Conservation (phyloP, 345 rosid species). For the Eucalyptus erythrocorys region DNA sequence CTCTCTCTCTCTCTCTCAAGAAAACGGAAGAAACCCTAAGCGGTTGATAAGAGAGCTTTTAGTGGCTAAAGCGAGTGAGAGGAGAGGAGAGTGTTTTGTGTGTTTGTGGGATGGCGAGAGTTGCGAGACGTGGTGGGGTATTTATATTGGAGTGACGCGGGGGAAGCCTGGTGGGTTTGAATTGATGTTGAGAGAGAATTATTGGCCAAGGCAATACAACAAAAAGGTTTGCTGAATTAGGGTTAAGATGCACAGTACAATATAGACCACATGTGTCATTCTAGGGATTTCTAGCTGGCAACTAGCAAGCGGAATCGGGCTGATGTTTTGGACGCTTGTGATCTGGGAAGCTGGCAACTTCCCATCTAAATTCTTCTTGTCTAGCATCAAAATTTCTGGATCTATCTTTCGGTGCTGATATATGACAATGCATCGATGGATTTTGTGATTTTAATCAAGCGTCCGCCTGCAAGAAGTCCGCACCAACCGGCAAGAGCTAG, state of each 20-base stretch:
- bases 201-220: not conserved
- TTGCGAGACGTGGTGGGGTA: not conserved
- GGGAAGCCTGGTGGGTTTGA: not conserved
- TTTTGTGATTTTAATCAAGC: not conserved
- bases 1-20: not conserved
- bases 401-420: not conserved
- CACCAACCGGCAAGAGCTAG: not conserved
- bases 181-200: not conserved
- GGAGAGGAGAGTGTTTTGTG: not conserved
- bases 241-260: not conserved
- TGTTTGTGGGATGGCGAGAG: not conserved
- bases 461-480: not conserved
- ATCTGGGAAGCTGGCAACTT: not conserved
- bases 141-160: not conserved
- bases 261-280: not conserved
- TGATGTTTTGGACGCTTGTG: not conserved
- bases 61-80: not conserved
- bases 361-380: not conserved
- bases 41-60: not conserved
- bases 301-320: not conserved
- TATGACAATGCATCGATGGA: not conserved
- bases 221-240: not conserved
- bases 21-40: not conserved
- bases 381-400: not conserved
- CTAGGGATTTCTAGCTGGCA: conserved; percentile 2